These are phyloP conservation scores for Tetradesmus obliquus DNA, from an alignment of 139 green algal species.

Conservation along the genomic window DNA sequence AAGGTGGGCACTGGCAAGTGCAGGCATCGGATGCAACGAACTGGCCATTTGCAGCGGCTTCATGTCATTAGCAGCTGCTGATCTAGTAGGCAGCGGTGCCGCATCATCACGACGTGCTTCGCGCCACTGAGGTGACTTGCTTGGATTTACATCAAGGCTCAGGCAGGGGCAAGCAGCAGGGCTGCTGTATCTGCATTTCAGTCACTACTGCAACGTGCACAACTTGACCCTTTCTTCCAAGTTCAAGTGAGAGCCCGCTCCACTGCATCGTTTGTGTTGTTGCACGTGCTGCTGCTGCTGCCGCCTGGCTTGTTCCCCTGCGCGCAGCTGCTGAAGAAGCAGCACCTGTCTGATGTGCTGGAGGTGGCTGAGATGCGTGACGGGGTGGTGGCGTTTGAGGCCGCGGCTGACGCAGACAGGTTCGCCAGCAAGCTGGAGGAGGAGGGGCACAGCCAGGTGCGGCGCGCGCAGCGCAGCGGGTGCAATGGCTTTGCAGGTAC, in stretches of 20 bases:
- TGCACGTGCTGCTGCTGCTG: background rate
- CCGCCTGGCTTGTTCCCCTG: background rate
- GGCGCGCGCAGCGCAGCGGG: background rate
- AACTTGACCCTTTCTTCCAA: no score
- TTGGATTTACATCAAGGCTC: no score
- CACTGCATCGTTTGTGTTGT: background rate
- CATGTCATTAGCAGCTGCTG: background rate
- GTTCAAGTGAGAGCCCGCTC: background rate
- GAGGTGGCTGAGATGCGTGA: slow-evolving; percentile 64
- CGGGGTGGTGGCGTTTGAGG: slow-evolving; percentile 76
- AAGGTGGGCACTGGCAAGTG: slow-evolving; percentile 48
- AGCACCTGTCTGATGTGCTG: slow-evolving; percentile 32
- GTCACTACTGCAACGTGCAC: no score
- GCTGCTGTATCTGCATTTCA: no score
- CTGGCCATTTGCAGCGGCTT: background rate
- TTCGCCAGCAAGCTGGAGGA: slow-evolving; percentile 70
- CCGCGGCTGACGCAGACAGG: slow-evolving; percentile 59
- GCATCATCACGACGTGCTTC: background rate
- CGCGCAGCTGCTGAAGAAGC: slow-evolving; percentile 57
- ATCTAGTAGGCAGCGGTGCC: background rate
- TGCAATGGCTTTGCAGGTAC: background rate
- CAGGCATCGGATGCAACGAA: background rate
- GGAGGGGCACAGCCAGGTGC: slow-evolving; percentile 47
- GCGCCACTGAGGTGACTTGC: background rate
- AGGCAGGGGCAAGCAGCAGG: no score